Percentiles rank a stretch among this genome's conserved stretches.
Evolutionary conservation across 257 asterid genomes (phyloP).

Genomic region (Cordia subcordata): DNA sequence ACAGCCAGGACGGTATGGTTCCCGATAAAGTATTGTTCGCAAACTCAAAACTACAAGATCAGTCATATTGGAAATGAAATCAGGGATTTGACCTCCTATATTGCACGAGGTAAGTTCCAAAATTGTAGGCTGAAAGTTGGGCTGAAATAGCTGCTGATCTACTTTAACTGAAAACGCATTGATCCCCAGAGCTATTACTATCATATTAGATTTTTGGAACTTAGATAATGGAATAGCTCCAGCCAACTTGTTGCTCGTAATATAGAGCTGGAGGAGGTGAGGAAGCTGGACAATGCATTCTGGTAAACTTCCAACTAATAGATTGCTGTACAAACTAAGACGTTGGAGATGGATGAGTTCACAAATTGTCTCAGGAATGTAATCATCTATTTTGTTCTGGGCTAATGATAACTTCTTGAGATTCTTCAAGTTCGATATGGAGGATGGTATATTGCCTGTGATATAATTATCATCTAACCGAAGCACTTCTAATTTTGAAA

Average conservation of each 20-base stretch:
- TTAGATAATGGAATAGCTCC: conserved; percentile 10
- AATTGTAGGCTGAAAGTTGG: no score
- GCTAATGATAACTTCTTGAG: conserved; percentile 4
- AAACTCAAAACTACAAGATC: not conserved
- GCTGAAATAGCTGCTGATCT: no score
- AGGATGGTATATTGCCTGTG: conserved; percentile 8
- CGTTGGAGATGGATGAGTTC: conserved; percentile 2
- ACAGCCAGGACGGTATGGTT: conserved; percentile 8
- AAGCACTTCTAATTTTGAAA: conserved; percentile 6
- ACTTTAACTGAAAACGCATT: conserved; percentile 1
- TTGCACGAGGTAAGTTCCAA: no score
- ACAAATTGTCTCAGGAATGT: conserved; percentile 6
- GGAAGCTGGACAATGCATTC: conserved; percentile 11
- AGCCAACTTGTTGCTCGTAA: conserved; percentile 6
- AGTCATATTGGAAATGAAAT: no score
- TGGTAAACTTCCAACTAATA: conserved; percentile 9
- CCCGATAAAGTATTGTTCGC: conserved; percentile 14
- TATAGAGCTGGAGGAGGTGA: conserved; percentile 4
- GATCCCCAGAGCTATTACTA: not conserved
- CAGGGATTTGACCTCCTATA: no score
- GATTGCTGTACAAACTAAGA: conserved; percentile 7
- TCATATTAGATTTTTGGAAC: conserved; percentile 6
- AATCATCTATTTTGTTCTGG: conserved; percentile 11
- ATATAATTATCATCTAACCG: conserved; percentile 4
- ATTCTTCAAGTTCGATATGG: not conserved